These are phyloP conservation scores for Puccinellia tenuiflora DNA, from an alignment of 176 grass and related monocot genomes.

Conservation along the genomic window DNA sequence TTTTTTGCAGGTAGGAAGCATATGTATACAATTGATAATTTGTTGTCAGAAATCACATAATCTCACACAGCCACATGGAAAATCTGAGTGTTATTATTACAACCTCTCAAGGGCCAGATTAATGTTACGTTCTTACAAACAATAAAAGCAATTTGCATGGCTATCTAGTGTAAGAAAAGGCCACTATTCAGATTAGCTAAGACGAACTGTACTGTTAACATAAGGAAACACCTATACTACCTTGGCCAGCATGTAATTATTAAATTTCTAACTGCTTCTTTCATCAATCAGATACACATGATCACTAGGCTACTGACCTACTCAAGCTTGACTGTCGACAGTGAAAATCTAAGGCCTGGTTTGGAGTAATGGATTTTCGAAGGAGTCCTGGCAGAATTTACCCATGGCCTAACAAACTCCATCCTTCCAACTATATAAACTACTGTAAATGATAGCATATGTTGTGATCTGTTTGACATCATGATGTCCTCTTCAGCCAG, in stretches of 20 bases:
- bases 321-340: background rate
- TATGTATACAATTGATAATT: background rate
- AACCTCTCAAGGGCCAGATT: background rate
- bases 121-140: conserved; percentile 10
- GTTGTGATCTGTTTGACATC: conserved; percentile 6
- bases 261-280: background rate
- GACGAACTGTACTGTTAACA: background rate
- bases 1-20: background rate
- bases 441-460: background rate
- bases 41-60: background rate
- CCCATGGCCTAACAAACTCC: background rate
- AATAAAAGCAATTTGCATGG: background rate
- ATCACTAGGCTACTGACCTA: conserved; percentile 1
- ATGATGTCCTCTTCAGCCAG: background rate
- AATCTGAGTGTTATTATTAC: background rate
- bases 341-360: background rate
- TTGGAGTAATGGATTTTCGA: conserved; percentile 1
- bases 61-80: background rate
- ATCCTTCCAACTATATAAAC: background rate
- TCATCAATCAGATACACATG: background rate
- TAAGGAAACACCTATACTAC: background rate
- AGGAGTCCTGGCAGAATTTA: background rate
- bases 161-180: background rate
- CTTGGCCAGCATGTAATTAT: conserved; percentile 21
- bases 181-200: background rate